phyloP scores from a whole-genome alignment of 116 monocot genomes.

The Dioscorea cayenensis region DNA sequence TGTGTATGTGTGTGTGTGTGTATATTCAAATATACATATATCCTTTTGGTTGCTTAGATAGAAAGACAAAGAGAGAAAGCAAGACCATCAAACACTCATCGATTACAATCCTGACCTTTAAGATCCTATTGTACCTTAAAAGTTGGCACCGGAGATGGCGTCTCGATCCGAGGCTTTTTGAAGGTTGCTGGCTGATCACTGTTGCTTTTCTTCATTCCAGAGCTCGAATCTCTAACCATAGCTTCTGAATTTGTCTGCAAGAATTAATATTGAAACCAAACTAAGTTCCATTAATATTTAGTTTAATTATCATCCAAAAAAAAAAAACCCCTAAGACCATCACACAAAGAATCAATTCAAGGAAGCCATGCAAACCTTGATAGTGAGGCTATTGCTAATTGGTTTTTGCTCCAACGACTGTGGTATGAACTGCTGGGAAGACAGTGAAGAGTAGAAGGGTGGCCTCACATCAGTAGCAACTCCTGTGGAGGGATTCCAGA shows the following conservation, averaged over 20 bases:
- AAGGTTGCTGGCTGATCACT: slow-evolving; percentile 18
- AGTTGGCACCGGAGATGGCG: slow-evolving; percentile 65
- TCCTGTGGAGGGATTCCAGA: slow-evolving; percentile 32
- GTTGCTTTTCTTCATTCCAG: slow-evolving; percentile 16
- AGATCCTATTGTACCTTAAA: slow-evolving; percentile 54
- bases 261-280: too few species aligned
- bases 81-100: neutral
- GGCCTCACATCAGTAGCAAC: slow-evolving; percentile 6
- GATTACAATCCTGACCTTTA: neutral
- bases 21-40: too few species aligned
- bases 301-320: neutral
- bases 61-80: slow-evolving; percentile 7
- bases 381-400: slow-evolving; percentile 10
- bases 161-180: slow-evolving; percentile 64
- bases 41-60: too few species aligned
- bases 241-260: slow-evolving; percentile 22
- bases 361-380: slow-evolving; percentile 12
- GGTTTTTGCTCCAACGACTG: slow-evolving; percentile 46
- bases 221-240: slow-evolving; percentile 11
- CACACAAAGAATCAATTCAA: too few species aligned
- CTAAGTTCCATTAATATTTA: neutral
- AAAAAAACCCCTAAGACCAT: too few species aligned
- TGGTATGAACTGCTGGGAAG: slow-evolving; percentile 17
- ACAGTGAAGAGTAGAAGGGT: slow-evolving; percentile 13
- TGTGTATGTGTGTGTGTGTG: too few species aligned